Evolutionary conservation across 441 rosid genomes (phyloP).

Genomic region (Mallotus repandus): DNA sequence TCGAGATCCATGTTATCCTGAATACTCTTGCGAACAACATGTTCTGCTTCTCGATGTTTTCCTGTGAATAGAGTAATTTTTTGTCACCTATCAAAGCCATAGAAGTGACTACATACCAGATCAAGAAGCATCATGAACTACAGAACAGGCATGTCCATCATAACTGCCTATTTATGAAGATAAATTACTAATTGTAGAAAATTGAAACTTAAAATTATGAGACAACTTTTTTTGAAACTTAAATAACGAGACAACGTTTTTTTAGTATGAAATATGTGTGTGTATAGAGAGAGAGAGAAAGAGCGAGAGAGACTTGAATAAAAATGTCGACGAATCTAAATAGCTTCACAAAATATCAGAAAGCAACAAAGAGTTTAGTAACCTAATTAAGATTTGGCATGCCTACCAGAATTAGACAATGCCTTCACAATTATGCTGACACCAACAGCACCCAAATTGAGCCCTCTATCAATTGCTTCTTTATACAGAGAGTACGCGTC

Average conservation of each 20-base stretch:
- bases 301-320: neutral
- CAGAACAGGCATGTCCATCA: neutral
- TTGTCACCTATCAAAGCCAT: slow-evolving; percentile 38
- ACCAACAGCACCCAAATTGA: slow-evolving; percentile 52
- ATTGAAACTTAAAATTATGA: neutral
- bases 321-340: neutral
- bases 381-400: neutral
- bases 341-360: neutral
- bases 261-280: slow-evolving; percentile 6
- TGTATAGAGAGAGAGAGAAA: neutral
- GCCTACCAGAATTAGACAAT: slow-evolving; percentile 62
- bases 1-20: slow-evolving; percentile 56
- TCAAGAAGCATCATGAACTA: neutral
- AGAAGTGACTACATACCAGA: slow-evolving; percentile 5
- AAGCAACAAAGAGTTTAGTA: neutral
- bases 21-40: slow-evolving; percentile 42
- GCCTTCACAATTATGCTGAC: slow-evolving; percentile 71
- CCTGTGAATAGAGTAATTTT: no score
- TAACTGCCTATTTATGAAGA: slow-evolving; percentile 12
- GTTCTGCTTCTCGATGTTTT: slow-evolving; percentile 65
- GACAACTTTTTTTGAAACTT: neutral
- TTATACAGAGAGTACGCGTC: slow-evolving; percentile 58
- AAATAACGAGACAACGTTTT: neutral
- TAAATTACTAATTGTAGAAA: neutral
- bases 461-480: slow-evolving; percentile 45